Percentiles rank a stretch among this genome's conserved stretches.
Conservation (phyloP, 2,329 filamentous ascomycete genomes). For the Monascus ruber region DNA sequence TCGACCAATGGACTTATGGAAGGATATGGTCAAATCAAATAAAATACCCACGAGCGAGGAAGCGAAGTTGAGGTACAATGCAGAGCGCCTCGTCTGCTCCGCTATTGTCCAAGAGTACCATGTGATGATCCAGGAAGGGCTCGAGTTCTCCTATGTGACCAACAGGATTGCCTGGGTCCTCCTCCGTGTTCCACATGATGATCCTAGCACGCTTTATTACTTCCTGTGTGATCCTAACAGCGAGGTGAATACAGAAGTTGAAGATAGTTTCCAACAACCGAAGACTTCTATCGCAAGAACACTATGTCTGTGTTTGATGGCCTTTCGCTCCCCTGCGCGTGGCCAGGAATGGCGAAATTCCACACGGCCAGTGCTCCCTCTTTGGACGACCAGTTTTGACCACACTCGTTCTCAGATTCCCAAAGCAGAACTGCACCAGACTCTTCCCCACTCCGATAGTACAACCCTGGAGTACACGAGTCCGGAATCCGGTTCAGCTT, state of each 20-base stretch:
- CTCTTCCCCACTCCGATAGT: too few species aligned
- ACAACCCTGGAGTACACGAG: too few species aligned
- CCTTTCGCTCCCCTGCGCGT: slow-evolving; percentile 7
- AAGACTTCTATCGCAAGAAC: slow-evolving; percentile 12
- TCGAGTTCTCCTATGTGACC: slow-evolving; percentile 16
- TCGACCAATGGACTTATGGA: slow-evolving; percentile 9
- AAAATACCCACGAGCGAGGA: slow-evolving; percentile 5
- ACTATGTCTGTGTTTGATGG: slow-evolving; percentile 16
- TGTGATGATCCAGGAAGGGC: slow-evolving; percentile 18
- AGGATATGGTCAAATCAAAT: slow-evolving; percentile 9
- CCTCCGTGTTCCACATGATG: slow-evolving; percentile 10
- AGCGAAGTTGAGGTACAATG: slow-evolving; percentile 14
- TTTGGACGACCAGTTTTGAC: slow-evolving; percentile 12
- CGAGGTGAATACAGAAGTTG: slow-evolving; percentile 9
- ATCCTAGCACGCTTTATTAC: slow-evolving; percentile 16
- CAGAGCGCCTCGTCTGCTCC: slow-evolving; percentile 8
- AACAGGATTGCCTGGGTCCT: slow-evolving; percentile 11
- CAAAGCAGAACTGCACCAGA: too few species aligned
- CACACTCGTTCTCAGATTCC: slow-evolving; percentile 10
- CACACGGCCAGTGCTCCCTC: slow-evolving; percentile 6
- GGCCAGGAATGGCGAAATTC: slow-evolving; percentile 13
- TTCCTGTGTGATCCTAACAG: slow-evolving; percentile 14
- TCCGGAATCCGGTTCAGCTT: too few species aligned
- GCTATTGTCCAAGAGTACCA: slow-evolving; percentile 17
- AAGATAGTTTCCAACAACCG: too few species aligned